Evolutionary conservation across 768 basidiomycete species (phyloP).

Genomic region (Plicaturopsis crispa): DNA sequence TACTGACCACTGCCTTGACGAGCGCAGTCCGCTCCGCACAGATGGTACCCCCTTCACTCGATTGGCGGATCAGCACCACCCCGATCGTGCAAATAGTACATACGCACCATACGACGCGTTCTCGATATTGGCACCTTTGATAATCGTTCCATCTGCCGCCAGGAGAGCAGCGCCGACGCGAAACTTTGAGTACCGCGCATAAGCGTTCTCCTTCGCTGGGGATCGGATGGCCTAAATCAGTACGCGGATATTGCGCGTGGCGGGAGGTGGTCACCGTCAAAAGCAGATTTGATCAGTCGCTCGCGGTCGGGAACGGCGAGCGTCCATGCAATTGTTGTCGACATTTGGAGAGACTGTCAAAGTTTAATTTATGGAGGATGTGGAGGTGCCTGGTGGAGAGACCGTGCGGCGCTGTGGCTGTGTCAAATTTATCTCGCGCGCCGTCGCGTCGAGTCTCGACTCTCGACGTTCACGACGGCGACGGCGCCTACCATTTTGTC

Average conservation of each 20-base stretch:
- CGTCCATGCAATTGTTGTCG: too few species aligned
- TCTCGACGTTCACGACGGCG: too few species aligned
- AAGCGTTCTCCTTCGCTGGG: constrained; percentile 63
- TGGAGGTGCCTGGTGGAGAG: too few species aligned
- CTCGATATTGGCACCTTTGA: constrained; percentile 89
- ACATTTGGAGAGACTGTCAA: too few species aligned
- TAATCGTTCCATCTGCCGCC: constrained; percentile 56
- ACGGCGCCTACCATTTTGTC: too few species aligned
- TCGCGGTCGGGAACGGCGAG: constrained; percentile 36
- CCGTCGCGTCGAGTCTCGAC: too few species aligned
- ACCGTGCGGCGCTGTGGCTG: too few species aligned
- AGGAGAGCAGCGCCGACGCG: constrained; percentile 87
- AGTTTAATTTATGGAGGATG: too few species aligned
- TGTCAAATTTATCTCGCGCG: too few species aligned
- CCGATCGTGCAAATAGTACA: background rate
- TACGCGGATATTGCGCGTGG: constrained; percentile 3
- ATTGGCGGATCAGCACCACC: background rate
- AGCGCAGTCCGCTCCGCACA: constrained; percentile 95
- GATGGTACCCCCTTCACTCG: constrained; percentile 66
- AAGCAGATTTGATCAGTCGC: constrained; percentile 46
- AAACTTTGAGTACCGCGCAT: constrained; percentile 87
- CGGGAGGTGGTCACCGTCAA: constrained; percentile 30
- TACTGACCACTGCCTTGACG: constrained; percentile 83
- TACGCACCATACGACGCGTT: constrained; percentile 85
- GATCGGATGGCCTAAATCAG: constrained; percentile 2